Evolutionary conservation across 139 green algal genomes (phyloP).

Genomic region (Nannochloris sp.): DNA sequence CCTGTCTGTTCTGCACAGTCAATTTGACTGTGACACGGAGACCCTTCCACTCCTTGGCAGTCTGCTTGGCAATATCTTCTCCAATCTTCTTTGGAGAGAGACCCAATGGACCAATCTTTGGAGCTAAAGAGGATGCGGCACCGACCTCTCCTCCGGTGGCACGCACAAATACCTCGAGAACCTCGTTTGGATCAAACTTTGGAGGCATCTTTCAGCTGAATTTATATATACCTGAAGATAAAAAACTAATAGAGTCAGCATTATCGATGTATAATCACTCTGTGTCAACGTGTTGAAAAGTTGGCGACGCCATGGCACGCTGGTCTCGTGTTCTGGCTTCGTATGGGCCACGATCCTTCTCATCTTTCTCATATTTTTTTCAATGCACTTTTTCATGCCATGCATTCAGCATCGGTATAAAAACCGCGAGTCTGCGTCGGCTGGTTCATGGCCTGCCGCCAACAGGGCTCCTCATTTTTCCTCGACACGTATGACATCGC

Average conservation of each 20-base stretch:
- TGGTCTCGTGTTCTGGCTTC: no score
- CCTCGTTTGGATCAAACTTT: conserved; percentile 88
- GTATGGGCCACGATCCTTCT: no score
- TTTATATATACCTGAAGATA: not conserved
- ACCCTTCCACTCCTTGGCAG: conserved; percentile 98
- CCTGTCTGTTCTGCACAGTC: conserved; percentile 96
- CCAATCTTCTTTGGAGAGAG: conserved; percentile 99
- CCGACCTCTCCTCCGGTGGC: conserved; percentile 96
- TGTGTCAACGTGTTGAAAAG: no score
- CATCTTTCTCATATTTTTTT: no score
- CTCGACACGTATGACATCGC: no score
- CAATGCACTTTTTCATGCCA: no score
- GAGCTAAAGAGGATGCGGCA: conserved; percentile 93
- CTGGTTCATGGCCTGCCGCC: no score
- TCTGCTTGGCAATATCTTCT: conserved; percentile 99
- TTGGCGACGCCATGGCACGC: no score
- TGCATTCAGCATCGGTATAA: no score
- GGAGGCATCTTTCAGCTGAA: conserved; percentile 64
- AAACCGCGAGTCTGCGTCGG: no score
- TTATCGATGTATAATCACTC: no score
- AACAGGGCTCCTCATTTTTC: no score
- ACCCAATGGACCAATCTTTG: conserved; percentile 99
- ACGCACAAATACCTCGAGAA: conserved; percentile 82
- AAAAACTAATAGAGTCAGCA: not conserved
- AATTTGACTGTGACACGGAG: conserved; percentile 98